Conservation (phyloP, 2,329 filamentous ascomycete species). For the Cladophialophora chaetospira region DNA sequence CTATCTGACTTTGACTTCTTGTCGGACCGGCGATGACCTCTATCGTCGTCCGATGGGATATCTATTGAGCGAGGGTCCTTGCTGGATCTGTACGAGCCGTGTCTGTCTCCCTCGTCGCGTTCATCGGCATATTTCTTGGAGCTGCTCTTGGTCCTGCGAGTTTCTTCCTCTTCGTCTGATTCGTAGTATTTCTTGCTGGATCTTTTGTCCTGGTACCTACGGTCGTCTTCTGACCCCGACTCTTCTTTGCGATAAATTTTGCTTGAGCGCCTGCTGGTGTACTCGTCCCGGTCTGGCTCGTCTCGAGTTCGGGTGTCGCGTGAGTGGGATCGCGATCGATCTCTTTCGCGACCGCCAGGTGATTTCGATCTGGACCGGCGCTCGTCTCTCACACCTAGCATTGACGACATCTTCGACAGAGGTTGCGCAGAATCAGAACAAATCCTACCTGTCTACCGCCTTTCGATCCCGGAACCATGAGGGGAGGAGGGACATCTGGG, state of each 20-base stretch:
- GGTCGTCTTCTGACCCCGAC: slow-evolving; percentile 30
- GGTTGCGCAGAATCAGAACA: not conserved
- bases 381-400: slow-evolving; percentile 29
- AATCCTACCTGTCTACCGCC: not conserved
- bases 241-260: slow-evolving; percentile 37
- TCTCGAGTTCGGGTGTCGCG: slow-evolving; percentile 43
- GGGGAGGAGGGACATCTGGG: slow-evolving; percentile 1
- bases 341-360: slow-evolving; percentile 41
- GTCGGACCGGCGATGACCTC: slow-evolving; percentile 16
- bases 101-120: slow-evolving; percentile 24
- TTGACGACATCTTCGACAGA: slow-evolving; percentile 20
- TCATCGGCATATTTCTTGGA: slow-evolving; percentile 35
- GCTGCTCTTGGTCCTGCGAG: slow-evolving; percentile 29
- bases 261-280: slow-evolving; percentile 20
- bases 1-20: slow-evolving; percentile 27
- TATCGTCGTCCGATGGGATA: slow-evolving; percentile 27
- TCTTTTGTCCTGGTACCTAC: slow-evolving; percentile 21
- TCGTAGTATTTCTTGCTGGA: slow-evolving; percentile 36
- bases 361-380: slow-evolving; percentile 49
- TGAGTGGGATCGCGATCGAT: slow-evolving; percentile 46
- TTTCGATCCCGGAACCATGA: not conserved
- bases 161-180: slow-evolving; percentile 37
- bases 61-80: slow-evolving; percentile 20
- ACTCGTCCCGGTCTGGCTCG: slow-evolving; percentile 35
- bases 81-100: slow-evolving; percentile 22